phyloP scores from a whole-genome alignment of 2,329 filamentous ascomycete species.

The Botrytis galanthina region DNA sequence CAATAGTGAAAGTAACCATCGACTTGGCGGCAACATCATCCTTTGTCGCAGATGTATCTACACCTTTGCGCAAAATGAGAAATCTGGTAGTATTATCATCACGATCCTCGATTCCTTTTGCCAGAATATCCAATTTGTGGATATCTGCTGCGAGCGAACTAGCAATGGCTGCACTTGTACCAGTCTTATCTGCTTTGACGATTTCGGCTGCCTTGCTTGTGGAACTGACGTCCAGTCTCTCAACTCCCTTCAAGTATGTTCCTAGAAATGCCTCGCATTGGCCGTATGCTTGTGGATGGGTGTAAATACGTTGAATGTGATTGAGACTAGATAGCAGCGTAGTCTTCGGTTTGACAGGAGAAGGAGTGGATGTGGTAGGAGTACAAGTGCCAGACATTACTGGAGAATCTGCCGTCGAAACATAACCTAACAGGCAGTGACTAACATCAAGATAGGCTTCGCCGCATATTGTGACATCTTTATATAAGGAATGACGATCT shows the following conservation, averaged over 20 bases:
- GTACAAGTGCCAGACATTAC: conserved; percentile 48
- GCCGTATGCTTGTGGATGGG: conserved; percentile 92
- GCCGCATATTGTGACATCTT: conserved; percentile 71
- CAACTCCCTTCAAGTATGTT: conserved; percentile 66
- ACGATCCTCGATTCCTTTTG: conserved; percentile 67
- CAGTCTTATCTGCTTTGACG: conserved; percentile 57
- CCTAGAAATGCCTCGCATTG: conserved; percentile 79
- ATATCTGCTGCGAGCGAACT: conserved; percentile 69
- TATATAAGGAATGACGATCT: conserved; percentile 63
- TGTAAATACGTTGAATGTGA: conserved; percentile 75
- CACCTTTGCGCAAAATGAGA: conserved; percentile 55
- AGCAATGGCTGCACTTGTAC: conserved; percentile 73
- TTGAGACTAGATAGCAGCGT: conserved; percentile 52
- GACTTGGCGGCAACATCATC: conserved; percentile 54
- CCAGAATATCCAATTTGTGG: conserved; percentile 67
- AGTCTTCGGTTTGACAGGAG: conserved; percentile 46
- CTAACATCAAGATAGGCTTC: conserved; percentile 86
- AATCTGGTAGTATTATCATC: conserved; percentile 78
- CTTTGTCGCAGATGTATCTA: conserved; percentile 27
- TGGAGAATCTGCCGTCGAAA: conserved; percentile 29
- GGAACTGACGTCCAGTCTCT: conserved; percentile 78
- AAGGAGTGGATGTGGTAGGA: conserved; percentile 48
- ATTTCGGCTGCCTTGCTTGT: conserved; percentile 84
- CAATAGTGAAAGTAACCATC: conserved; percentile 78
- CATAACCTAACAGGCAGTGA: conserved; percentile 74